Evolutionary conservation across 2,329 filamentous ascomycete genomes (phyloP), one percentile per base, ranked within the genome.

Genomic region (Aspergillus sp.): DNA sequence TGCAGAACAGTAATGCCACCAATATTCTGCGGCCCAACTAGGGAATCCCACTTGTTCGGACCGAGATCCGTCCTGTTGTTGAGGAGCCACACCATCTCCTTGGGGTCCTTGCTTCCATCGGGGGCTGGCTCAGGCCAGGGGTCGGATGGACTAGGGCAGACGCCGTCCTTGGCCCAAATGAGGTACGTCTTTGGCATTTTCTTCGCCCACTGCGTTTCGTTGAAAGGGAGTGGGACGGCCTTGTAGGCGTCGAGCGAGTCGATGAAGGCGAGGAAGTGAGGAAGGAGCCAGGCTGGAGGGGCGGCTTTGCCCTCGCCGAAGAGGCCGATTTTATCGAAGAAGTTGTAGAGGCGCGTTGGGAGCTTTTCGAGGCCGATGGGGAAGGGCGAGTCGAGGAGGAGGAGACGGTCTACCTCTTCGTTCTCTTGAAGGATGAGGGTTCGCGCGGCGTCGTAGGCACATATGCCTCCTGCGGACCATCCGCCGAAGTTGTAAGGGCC

Each of bases 401-500:
- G 80, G 11, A 91, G 80, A 55, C 84, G 79, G 5, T 85, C 83
- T 4, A 90, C 86, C 19, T 72, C 72, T 49, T 90, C 85, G 17
- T 85, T 84, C 3, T 81, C 81, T 64, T 83, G 67, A 41, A 63
- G 67, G 61, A 82, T 82, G 17, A 91, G 81, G 64, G 89, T 85
- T 57, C 84, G 83, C 66, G 87, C 84, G 9, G 87, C 87, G 67
- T 90, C 87, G 69, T 86, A 91, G 47, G 89, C 89, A 62, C 89
- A 87, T 52, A 91, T 88, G 41, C 90, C 90, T 28, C 90, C 91
- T 1, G 89, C 90, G n/a, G 87, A 91, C 90, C 90, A 93, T 25
- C 91, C 91, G 17, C 87, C 85, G 1, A 92, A 76, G 54, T 84
- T 83, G 75, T 91, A 91, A 0, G 89, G 87, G 0, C 81, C 80